These are phyloP conservation scores for Phaeosphaeriaceae sp. DNA, from an alignment of 2,329 filamentous ascomycete genomes.

Conservation along the genomic window DNA sequence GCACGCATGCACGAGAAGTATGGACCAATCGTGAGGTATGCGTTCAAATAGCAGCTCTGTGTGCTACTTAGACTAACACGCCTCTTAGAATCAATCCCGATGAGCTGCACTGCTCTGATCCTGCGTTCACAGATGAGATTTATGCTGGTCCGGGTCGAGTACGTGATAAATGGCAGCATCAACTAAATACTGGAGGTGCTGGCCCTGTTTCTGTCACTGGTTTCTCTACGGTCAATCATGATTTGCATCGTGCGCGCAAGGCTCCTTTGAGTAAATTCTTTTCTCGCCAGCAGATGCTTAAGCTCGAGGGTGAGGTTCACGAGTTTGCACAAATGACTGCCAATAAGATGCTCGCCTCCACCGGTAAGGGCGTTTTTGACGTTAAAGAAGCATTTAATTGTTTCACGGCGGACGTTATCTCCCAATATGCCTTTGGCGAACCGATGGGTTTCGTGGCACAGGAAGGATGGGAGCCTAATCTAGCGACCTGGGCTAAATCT, in stretches of 20 bases:
- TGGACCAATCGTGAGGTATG: slow-evolving; percentile 23
- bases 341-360: slow-evolving; percentile 25
- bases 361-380: slow-evolving; percentile 29
- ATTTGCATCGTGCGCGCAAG: slow-evolving; percentile 41
- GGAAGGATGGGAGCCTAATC: slow-evolving; percentile 36
- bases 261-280: slow-evolving; percentile 46
- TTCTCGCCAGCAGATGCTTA: slow-evolving; percentile 38
- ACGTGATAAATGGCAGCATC: slow-evolving; percentile 33
- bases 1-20: slow-evolving; percentile 43
- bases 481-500: slow-evolving; percentile 34
- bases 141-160: slow-evolving; percentile 35
- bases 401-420: slow-evolving; percentile 35
- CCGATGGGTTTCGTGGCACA: slow-evolving; percentile 36
- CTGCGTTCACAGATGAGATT: slow-evolving; percentile 41
- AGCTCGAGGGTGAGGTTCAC: slow-evolving; percentile 30
- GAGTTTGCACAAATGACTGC: slow-evolving; percentile 23
- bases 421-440: slow-evolving; percentile 35
- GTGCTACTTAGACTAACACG: no score
- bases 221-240: slow-evolving; percentile 36
- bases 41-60: no score
- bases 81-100: slow-evolving; percentile 37
- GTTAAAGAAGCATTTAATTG: slow-evolving; percentile 38
- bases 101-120: slow-evolving; percentile 42
- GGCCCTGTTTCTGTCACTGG: slow-evolving; percentile 34
- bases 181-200: slow-evolving; percentile 31